Conservation (phyloP, 179 eudicot species). For the Silene coronaria region DNA sequence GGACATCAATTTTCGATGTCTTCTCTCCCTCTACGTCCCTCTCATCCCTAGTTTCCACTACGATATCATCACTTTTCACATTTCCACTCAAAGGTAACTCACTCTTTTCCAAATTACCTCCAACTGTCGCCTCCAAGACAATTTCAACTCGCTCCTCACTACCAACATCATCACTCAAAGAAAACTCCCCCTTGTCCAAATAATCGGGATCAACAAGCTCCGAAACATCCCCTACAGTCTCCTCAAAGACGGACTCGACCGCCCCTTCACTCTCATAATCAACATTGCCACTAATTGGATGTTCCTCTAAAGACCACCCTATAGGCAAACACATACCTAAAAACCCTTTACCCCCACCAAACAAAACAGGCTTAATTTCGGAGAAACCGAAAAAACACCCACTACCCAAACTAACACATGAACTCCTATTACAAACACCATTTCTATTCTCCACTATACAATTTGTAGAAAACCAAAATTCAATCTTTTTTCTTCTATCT, state of each 20-base stretch:
- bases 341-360: conserved; percentile 16
- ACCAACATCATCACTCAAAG: conserved; percentile 19
- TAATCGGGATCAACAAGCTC: conserved; percentile 17
- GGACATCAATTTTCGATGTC: conserved; percentile 46
- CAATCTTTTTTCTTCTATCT: conserved; percentile 13
- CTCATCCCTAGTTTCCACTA: conserved; percentile 5
- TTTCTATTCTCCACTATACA: conserved; percentile 15
- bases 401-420: conserved; percentile 18
- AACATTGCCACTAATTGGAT: conserved; percentile 28
- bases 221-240: conserved; percentile 13
- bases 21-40: conserved; percentile 19
- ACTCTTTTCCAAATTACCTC: conserved; percentile 2
- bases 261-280: conserved; percentile 25
- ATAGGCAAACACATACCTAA: conserved; percentile 30
- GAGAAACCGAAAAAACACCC: conserved; percentile 23
- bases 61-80: conserved; percentile 11
- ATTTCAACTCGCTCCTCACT: conserved; percentile 25
- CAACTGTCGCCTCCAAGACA: conserved; percentile 20
- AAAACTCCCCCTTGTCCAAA: conserved; percentile 16
- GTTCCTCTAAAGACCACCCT: conserved; percentile 48
- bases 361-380: conserved; percentile 11
- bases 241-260: conserved; percentile 22
- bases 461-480: conserved; percentile 23
- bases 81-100: conserved; percentile 16
- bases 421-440: conserved; percentile 16